Base-by-base conservation (phyloP, 2,329 filamentous ascomycete genomes). In the Stemphylium vesicarium region DNA sequence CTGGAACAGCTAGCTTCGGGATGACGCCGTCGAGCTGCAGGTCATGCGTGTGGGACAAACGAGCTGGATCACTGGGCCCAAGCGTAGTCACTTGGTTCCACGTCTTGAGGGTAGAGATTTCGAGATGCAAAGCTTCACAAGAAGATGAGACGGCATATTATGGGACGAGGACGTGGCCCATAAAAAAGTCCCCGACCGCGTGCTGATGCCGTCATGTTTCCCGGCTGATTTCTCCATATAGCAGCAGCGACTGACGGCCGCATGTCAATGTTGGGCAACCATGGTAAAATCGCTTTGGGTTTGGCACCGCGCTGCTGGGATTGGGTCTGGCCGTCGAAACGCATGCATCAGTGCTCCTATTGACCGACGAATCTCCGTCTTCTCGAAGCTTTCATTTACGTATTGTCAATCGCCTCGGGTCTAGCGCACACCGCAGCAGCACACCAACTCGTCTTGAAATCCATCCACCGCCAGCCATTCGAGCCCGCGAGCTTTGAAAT, bases 371-470 rank as follows among this genome's bases (percentile, higher is more conserved):
- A 69, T 72, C 59, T 57, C 50, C 44, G 49, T 26, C 53, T 52
- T 52, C 53, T 46, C 29, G 37, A 52, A 52, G 56, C 63, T 52
- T 69, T 68, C 53, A 45, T 68, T 72, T 70, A 70, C 66, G 57
- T 72, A 59, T 67, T 69, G 62, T 64, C 61, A 64, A 67, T 63
- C 55, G 33, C 40, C 53, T 57, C 38, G 20, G 56, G 54, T 41
- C 54, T 64, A 63, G 60, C 52, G 54, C 43, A 29, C 37, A 40
- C 46, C 46, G 47, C 38, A 40, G 29, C 42, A 55, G 33, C 53
- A 62, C 53, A 44, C 50, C 50, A 56, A 56, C 35, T 20, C 29
- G 26, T 36, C 43, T 33, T 39, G 49, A 42, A 45, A 48, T 37
- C 26, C 43, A 50, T 47, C 41, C 47, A 29, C 22, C 13, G 24